Evolutionary conservation across 2,329 filamentous ascomycete genomes (phyloP), one percentile per base, ranked within the genome.

Genomic region (Neoascochyta sp.): DNA sequence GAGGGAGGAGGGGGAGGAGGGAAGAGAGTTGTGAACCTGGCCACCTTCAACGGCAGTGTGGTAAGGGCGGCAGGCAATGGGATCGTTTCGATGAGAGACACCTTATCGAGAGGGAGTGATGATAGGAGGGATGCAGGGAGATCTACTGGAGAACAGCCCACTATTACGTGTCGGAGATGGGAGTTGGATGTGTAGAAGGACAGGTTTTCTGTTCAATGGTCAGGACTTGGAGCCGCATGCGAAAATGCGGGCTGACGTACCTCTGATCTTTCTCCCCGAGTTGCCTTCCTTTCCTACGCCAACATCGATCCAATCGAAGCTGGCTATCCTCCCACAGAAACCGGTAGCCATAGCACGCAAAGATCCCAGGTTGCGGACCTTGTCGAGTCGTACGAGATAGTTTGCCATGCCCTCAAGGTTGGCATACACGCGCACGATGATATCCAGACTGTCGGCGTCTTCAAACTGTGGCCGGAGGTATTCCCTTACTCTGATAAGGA

Each of bases 381-480:
- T 62, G 22, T 54, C 57, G 14, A 60, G 45, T 3, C 57, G 48
- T 5, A 62, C 58, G 8, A 63, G 50, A 11, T 46, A 54, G 30
- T 61, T 63, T 7, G 57, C 57, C 47, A 62, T 53, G 9, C 57
- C 57, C 36, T 63, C 59, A 2, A 62, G 49, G 24, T 63, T 63
- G 9, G 54, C 52, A 24, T 60, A 63, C 5, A 60, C 46, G 4
- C 58, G 47, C 5, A 63, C 54, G 2, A 63, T 38, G 13, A 63
- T 54, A 20, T 63, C 59, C 8, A 63, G 19, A 3, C 44, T 35
- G 14, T 63, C 59, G 27, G 54, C 54, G 43, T 63, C 59, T 30
- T 59, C 52, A 24, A 47, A 59, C 9, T 52, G 47, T 10, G 53
- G 50, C n/a, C 57, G 49, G 7, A 63, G 46, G 32, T 62, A 61